Base-by-base conservation (phyloP, 768 basidiomycete genomes). In the Tylopilus rubrobrunneus region DNA sequence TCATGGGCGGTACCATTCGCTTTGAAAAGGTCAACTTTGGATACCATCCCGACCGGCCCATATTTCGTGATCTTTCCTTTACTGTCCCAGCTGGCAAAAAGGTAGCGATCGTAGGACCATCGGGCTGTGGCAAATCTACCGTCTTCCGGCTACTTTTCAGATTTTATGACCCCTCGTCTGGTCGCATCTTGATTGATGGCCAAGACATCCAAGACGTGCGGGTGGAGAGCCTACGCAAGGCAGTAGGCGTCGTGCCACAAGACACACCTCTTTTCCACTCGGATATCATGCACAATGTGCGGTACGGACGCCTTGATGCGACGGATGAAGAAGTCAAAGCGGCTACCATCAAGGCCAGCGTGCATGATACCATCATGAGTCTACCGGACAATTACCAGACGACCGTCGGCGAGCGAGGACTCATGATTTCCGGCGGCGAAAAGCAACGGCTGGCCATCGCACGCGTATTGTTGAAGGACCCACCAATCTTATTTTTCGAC, bases 391-490 rank as follows among this genome's bases (percentile, higher is more conserved):
- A 86, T 52, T 99, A 97, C 68, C 63, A 72, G 39, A 98, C 97
- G 2, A 87, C 87, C 63, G 97, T 99, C 23, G 97, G 97, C 1
- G 97, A 99, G 72, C 75, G 97, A 39, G 97, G 97, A 5, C 69
- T 98, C 66, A 99, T 99, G 97, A 92, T 99, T 45, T 95, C 92
- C 36, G 97, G 97, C 0, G 97, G 97, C 1, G 97, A 99, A 79
- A 99, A 99, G 72, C 97, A 99, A 76, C 73, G 97, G 48, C 71
- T 99, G 61, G 97, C 97, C 3, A 91, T 99, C 17, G 97, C 97
- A 23, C 76, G 97, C 25, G 85, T 95, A 33, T 71, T 99, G 62
- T 71, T 98, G 46, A 98, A 98, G 74, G 89, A 99, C 68, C 95
- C 97, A 0, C 87, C 89, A 12, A 98, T 98, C 62, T 64, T 98